These are phyloP conservation scores for Solanum lycopersicoides DNA, from an alignment of 257 asterid species.

Conservation along the genomic window DNA sequence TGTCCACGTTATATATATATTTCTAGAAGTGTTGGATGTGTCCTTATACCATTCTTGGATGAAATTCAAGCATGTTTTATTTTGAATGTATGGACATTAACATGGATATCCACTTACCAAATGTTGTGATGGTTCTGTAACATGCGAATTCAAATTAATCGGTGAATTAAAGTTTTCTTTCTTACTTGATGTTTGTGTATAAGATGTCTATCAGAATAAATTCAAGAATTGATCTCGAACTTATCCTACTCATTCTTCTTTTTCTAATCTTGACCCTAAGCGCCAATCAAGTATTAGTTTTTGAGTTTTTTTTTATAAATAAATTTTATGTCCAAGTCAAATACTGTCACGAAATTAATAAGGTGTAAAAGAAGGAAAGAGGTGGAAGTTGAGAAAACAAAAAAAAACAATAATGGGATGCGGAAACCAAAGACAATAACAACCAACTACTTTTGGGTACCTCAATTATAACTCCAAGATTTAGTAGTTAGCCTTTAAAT, in stretches of 20 bases:
- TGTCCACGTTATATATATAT: background rate
- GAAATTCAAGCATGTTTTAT: background rate
- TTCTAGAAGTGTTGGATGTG: background rate
- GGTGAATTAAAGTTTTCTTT: too few relatives aligned
- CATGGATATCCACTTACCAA: background rate
- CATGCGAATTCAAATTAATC: too few relatives aligned
- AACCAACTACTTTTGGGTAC: background rate
- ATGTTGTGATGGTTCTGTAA: background rate
- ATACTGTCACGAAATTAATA: too few relatives aligned
- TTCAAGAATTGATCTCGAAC: too few relatives aligned
- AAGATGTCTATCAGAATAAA: too few relatives aligned
- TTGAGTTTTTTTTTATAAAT: background rate
- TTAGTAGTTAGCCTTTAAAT: background rate
- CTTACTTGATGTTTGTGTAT: background rate
- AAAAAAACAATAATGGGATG: background rate
- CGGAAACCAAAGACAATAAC: background rate
- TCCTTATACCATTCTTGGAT: background rate
- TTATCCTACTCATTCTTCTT: background rate
- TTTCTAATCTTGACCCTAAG: background rate
- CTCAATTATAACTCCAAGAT: background rate
- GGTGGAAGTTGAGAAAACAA: background rate
- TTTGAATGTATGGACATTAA: background rate
- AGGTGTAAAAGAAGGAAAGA: too few relatives aligned
- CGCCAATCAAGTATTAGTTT: background rate
- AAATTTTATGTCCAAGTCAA: too few relatives aligned